Evolutionary conservation across 495 filamentous ascomycete species (phyloP), one percentile per base, ranked within the genome.

Genomic region (Halenospora varia): DNA sequence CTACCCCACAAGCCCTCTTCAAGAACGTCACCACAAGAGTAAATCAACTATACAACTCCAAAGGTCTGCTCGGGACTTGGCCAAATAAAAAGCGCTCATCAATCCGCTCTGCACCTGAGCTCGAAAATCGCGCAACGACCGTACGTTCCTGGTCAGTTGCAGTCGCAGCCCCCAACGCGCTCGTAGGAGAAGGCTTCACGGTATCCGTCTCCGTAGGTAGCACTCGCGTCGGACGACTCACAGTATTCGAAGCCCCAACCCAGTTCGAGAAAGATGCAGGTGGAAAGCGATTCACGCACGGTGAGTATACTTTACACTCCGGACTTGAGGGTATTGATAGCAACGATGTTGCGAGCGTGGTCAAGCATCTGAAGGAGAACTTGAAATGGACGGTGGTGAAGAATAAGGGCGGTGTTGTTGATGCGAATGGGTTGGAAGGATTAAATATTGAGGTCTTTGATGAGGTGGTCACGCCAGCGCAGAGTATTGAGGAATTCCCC

Each of bases 321-420:
- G 35, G 9, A n/a, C 35, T 48, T 19, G 18, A 24, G 17, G 17
- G 18, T 19, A 11, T 24, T 19, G 17, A 24, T 18, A 17, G 9
- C 10, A 75, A 9, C 25, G 77, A 3, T 62, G 79, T 23, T 48
- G 82, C 42, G 79, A 66, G 0, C 59, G 82, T 15, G 79, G 71
- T n/a, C 68, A 82, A 8, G 78, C 76, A 13, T 70, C 79, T 18
- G 79, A 78, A 11, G 67, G 83, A 1, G 73, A 72, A 10, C 42
- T 77, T 19, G 65, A 70, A 20, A 55, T 75, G 55, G 62, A 57
- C 68, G 39, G 35, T 40, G 9, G 35, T 40, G 9, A 40, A 40
- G 35, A n/a, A 9, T 9, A n/a, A 40, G 9, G 35, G 35, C 9
- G n/a, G 9, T n/a, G n/a, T n/a, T 40, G 35, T 40, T 9, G 35